Evolutionary conservation across 495 filamentous ascomycete species (phyloP).

Genomic region (Cercophora newfieldiana): DNA sequence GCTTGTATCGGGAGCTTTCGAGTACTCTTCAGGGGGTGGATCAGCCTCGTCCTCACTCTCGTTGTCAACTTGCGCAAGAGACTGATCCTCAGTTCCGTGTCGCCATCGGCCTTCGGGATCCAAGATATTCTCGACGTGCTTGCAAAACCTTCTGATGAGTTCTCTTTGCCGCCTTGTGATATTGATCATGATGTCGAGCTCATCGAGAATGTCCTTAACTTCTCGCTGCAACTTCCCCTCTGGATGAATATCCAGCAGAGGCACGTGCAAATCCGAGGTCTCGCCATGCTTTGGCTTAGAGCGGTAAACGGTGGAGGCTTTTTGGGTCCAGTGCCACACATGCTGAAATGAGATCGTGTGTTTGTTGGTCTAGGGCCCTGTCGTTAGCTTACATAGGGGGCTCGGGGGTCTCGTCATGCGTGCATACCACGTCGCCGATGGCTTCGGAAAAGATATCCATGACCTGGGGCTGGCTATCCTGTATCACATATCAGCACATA

Average conservation of each 20-base stretch:
- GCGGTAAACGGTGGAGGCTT: conserved; percentile 28
- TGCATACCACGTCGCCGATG: conserved; percentile 40
- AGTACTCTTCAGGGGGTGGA: not conserved
- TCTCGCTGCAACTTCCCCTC: conserved; percentile 66
- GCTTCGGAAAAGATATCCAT: conserved; percentile 66
- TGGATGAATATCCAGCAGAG: conserved; percentile 64
- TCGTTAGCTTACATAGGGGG: conserved; percentile 35
- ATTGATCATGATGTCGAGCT: conserved; percentile 69
- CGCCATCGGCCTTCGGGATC: conserved; percentile 28
- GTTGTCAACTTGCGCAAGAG: not conserved
- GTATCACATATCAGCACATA: not conserved
- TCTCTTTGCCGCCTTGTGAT: conserved; percentile 59
- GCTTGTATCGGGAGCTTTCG: not conserved
- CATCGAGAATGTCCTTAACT: conserved; percentile 70
- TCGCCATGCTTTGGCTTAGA: conserved; percentile 32
- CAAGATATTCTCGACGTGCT: conserved; percentile 49
- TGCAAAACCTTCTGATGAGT: conserved; percentile 57
- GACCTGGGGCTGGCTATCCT: conserved; percentile 63
- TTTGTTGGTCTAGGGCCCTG: conserved; percentile 30
- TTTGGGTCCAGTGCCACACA: conserved; percentile 40
- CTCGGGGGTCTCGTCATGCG: conserved; percentile 1
- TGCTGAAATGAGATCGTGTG: conserved; percentile 38
- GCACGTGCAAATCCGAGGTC: conserved; percentile 38
- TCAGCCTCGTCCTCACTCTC: not conserved
- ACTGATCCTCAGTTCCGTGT: not conserved